Evolutionary conservation across 768 basidiomycete genomes (phyloP), one percentile per base, ranked within the genome.

Genomic region (Rhizopogon vesiculosus): DNA sequence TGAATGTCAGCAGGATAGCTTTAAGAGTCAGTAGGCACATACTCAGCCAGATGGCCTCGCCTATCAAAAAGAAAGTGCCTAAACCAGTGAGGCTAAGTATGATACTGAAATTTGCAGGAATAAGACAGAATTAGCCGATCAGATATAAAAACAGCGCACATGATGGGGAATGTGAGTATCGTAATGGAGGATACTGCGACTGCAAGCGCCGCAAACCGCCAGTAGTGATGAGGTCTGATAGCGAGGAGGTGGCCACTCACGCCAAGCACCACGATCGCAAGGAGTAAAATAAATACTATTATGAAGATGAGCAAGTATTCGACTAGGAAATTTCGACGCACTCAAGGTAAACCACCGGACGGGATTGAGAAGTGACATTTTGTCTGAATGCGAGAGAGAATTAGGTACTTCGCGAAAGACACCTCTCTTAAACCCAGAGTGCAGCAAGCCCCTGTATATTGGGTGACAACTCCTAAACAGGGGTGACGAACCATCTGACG

Each of bases 41-140:
- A 77, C 74, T 58, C 49, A 74, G 51, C 72, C 70, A 76, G 15
- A 9, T 39, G n/a, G 74, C 19, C 56, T 78, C 77, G 7, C 70
- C 62, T 12, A 66, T 50, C 10, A 76, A 63, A 64, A 68, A 67
- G 31, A 72, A 72, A 6, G 72, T 67, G 44, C 74, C 68, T 18
- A 68, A 0, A 39, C 64, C 33, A 52, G 75, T 72, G 15, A 74
- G 50, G 18, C 70, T 13, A 22, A 71, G 35, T 64, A 76, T 74
- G 46, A 13, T 18, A 10, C 19, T 5, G 28, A 39, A 44, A 15
- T 61, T 38, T 9, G n/a, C 38, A 41, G 45, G 13, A 33, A 25
- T 54, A 29, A 25, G 19, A 25, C 12, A n/a, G 16, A 25, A 13
- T 12, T 42, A 7, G 3, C 12, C 8, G 40, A 51, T 44, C 8